Evolutionary conservation across 1,284 basidiomycete species (phyloP).

Genomic region (Cutaneotrichosporon sp.): DNA sequence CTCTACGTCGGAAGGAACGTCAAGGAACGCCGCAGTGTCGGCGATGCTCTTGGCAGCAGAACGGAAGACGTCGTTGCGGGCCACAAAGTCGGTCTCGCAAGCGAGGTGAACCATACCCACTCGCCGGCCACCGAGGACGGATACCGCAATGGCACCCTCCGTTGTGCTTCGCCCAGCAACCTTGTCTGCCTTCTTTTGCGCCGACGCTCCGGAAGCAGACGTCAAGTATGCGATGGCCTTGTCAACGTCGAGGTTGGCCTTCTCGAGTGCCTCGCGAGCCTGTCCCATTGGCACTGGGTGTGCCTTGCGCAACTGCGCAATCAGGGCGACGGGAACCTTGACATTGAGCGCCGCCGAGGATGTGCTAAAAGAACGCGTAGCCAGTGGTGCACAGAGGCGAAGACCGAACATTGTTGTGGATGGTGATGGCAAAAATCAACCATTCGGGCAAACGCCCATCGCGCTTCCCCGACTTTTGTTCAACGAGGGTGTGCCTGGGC

Average conservation of each 20-base stretch:
- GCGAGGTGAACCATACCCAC: constrained; percentile 88
- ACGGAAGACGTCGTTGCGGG: constrained; percentile 75
- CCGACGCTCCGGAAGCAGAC: constrained; percentile 58
- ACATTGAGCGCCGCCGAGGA: constrained; percentile 12
- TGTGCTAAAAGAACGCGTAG: constrained; percentile 17
- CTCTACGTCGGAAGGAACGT: constrained; percentile 46
- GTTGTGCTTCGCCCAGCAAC: constrained; percentile 65
- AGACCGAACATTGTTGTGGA: constrained; percentile 15
- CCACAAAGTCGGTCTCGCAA: constrained; percentile 97
- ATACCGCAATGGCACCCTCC: constrained; percentile 73
- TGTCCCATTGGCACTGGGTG: constrained; percentile 74
- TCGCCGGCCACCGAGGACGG: constrained; percentile 62
- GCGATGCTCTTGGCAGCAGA: constrained; percentile 74
- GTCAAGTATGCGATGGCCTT: constrained; percentile 79
- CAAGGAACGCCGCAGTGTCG: constrained; percentile 77
- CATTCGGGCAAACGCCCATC: no score
- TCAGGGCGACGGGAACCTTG: constrained; percentile 61
- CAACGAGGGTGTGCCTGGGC: constrained; percentile 1
- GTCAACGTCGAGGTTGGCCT: constrained; percentile 67
- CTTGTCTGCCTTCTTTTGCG: constrained; percentile 60
- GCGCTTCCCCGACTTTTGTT: no score
- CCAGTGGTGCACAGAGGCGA: constrained; percentile 4
- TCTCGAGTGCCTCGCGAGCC: constrained; percentile 78
- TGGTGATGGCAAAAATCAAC: not conserved
- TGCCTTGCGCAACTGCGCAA: constrained; percentile 76